Evolutionary conservation across 331 rosid species (phyloP).

Genomic region (Stylosanthes scabra): DNA sequence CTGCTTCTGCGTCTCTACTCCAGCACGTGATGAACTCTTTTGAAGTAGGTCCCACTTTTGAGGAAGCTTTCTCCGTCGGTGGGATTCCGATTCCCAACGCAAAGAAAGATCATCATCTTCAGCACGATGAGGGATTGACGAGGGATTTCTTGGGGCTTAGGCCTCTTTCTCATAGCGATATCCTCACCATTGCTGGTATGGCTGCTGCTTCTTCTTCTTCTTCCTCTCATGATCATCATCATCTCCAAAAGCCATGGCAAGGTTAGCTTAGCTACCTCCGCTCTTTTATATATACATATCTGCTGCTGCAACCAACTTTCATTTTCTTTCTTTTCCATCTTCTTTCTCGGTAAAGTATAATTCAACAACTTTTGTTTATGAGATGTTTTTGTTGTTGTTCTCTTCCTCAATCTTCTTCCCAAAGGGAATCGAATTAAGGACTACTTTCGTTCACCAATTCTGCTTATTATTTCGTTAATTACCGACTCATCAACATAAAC

Average conservation of each 20-base stretch:
- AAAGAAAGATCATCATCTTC: constrained; percentile 32
- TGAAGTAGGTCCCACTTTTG: constrained; percentile 59
- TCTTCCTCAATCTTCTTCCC: constrained; percentile 49
- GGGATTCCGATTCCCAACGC: constrained; percentile 43
- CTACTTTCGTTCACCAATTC: constrained; percentile 18
- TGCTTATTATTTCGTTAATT: not conserved
- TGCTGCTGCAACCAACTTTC: not conserved
- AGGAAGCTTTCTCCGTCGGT: constrained; percentile 51
- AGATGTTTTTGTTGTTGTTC: not conserved
- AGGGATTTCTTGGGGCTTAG: constrained; percentile 88
- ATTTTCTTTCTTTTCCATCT: not conserved
- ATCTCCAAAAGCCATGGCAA: constrained; percentile 72
- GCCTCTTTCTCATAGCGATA: constrained; percentile 70
- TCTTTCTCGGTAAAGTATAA: constrained; percentile 2
- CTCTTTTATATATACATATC: not conserved
- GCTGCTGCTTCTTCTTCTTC: not conserved
- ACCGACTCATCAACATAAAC: no score
- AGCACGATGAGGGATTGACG: constrained; percentile 52
- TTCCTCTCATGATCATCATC: constrained; percentile 50
- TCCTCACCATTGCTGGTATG: constrained; percentile 65
- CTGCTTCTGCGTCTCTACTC: constrained; percentile 41
- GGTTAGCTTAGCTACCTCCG: constrained; percentile 49
- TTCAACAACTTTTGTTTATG: constrained; percentile 16
- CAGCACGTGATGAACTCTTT: constrained; percentile 64
- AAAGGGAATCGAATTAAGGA: constrained; percentile 43